Evolutionary conservation across 163 green algal species (phyloP).

Genomic region (Scenedesmus sp.): DNA sequence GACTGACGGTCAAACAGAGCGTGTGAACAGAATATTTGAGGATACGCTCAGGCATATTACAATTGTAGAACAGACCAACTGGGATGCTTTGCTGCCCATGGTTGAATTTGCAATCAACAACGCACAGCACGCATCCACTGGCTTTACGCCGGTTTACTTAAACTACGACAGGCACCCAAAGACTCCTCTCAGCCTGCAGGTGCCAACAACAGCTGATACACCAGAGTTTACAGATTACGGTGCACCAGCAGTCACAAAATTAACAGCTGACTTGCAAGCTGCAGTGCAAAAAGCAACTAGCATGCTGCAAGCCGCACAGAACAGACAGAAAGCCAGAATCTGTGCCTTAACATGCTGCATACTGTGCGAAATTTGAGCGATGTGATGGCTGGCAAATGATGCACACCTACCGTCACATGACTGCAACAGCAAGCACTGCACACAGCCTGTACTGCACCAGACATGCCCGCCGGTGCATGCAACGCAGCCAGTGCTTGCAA

Average conservation of each 20-base stretch:
- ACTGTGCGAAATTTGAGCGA: no score
- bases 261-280: neutral
- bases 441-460: no score
- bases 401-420: no score
- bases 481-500: no score
- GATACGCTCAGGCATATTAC: slow-evolving; percentile 59
- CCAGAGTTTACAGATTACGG: neutral
- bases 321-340: neutral
- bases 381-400: no score
- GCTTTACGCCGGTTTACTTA: slow-evolving; percentile 61
- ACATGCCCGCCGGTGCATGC: no score
- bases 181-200: slow-evolving; percentile 12
- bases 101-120: slow-evolving; percentile 71
- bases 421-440: no score
- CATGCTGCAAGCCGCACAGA: neutral
- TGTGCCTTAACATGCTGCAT: no score
- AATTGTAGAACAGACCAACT: slow-evolving; percentile 45
- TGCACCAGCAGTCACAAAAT: neutral
- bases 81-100: slow-evolving; percentile 55
- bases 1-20: no score
- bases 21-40: neutral
- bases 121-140: slow-evolving; percentile 43
- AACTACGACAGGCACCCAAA: slow-evolving; percentile 60
- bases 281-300: neutral
- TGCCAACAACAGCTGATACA: neutral